phyloP scores from a whole-genome alignment of 345 rosid species.

The Eucalyptus marginata region DNA sequence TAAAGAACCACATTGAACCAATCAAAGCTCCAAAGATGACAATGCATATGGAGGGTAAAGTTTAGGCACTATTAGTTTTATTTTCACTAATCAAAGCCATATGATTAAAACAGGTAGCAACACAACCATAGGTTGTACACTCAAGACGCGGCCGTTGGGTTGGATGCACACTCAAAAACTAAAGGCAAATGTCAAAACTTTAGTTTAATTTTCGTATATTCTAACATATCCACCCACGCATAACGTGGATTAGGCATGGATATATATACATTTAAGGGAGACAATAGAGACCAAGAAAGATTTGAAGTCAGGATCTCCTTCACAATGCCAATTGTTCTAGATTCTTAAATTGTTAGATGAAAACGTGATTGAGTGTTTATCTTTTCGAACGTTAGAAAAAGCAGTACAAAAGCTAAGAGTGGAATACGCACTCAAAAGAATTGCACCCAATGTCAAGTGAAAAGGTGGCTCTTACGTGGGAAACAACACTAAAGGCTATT shows the following conservation, averaged over 20 bases:
- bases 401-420: background rate
- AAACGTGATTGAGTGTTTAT: too few species aligned
- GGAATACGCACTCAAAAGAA: background rate
- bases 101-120: background rate
- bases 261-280: too few species aligned
- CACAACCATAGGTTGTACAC: background rate
- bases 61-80: background rate
- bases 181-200: too few species aligned
- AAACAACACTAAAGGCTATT: background rate
- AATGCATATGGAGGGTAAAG: background rate
- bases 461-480: background rate
- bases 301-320: too few species aligned
- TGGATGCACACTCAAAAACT: too few species aligned
- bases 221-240: too few species aligned
- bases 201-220: too few species aligned
- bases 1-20: background rate
- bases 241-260: too few species aligned
- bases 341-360: too few species aligned
- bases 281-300: too few species aligned
- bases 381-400: too few species aligned
- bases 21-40: background rate
- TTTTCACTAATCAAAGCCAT: background rate
- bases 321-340: rapidly evolving
- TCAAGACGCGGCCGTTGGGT: too few species aligned
- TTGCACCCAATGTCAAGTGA: background rate